Conservation (phyloP, 148 eudicot genomes). For the Rhododendron kiyosumense region DNA sequence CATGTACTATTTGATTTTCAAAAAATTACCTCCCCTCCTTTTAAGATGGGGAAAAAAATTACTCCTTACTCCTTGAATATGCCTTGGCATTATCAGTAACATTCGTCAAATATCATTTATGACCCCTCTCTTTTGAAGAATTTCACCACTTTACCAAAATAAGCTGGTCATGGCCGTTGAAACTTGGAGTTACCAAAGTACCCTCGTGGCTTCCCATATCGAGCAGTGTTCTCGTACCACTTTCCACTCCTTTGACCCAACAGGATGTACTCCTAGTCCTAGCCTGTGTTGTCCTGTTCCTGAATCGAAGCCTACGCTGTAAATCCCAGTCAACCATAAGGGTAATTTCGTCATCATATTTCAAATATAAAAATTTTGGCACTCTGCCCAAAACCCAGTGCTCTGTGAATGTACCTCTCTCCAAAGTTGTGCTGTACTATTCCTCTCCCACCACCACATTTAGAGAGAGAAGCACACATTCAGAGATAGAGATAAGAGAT, state of each 20-base stretch:
- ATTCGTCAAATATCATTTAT: background rate
- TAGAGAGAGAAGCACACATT: slow-evolving; percentile 1
- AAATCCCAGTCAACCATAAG: background rate
- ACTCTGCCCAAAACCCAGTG: slow-evolving; percentile 34
- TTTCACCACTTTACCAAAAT: background rate
- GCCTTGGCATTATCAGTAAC: background rate
- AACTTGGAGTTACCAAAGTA: slow-evolving; percentile 17
- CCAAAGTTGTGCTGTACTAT: background rate
- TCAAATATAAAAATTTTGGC: slow-evolving; percentile 23
- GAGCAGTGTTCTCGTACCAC: background rate
- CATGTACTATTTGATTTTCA: background rate
- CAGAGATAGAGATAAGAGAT: background rate
- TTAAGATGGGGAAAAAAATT: background rate
- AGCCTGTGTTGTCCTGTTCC: background rate
- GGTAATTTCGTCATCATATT: slow-evolving; percentile 3
- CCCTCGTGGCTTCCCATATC: slow-evolving; percentile 10
- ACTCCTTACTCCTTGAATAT: background rate
- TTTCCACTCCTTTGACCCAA: background rate
- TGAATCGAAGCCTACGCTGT: background rate
- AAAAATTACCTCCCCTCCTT: background rate
- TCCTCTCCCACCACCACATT: slow-evolving; percentile 1
- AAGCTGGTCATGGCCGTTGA: background rate
- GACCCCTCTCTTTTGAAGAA: background rate
- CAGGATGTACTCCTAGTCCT: background rate
- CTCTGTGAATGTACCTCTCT: background rate